Evolutionary conservation across 345 rosid genomes (phyloP), one percentile per base, ranked within the genome.

Genomic region (Streptanthus diversifolius): DNA sequence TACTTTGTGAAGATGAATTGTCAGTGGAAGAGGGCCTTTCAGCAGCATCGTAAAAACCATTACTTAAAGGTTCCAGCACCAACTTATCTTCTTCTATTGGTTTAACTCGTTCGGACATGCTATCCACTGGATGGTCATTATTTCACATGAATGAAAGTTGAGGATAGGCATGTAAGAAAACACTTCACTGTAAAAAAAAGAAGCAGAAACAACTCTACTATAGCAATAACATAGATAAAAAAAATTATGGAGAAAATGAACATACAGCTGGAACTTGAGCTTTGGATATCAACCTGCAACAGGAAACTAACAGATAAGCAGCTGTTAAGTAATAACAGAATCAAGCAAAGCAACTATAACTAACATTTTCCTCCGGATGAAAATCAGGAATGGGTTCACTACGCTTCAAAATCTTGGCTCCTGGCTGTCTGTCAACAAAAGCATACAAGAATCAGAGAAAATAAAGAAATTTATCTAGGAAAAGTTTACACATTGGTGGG

Each of bases 381-480:
- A 80, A 54, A 6, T 69, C 84, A 56, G 69, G 58, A 22, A 45
- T 80, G 66, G 24, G 77, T 79, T 82, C 74, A 68, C 71, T 57
- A 71, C 60, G 35, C 24, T 66, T 32, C 56, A 81, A 43, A 64
- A 72, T 11, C 7, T 12, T 24, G 49, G 70, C 64, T 81, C 87
- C 68, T 70, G 79, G 80, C 87, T 83, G 87, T 56, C 96, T 89
- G 89, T 61, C 83, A 83, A 68, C 58, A 73, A 53, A 17, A 63
- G 11, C 63, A 63, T 21, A 33, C 57, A 54, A 63, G 68, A 85
- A 82, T 71, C 60, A 83, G 67, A 65, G 65, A 66, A 18, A 22
- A 22, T 6, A 39, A 59, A 21, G 29, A 59, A 59, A 19, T 7
- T 35, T 36, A 22, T 61, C 35, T 21, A 61, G 49, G 29, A 5